Evolutionary conservation across 495 filamentous ascomycete species (phyloP), one percentile per base, ranked within the genome.

Genomic region (Hypoxylon lienhwacheense): DNA sequence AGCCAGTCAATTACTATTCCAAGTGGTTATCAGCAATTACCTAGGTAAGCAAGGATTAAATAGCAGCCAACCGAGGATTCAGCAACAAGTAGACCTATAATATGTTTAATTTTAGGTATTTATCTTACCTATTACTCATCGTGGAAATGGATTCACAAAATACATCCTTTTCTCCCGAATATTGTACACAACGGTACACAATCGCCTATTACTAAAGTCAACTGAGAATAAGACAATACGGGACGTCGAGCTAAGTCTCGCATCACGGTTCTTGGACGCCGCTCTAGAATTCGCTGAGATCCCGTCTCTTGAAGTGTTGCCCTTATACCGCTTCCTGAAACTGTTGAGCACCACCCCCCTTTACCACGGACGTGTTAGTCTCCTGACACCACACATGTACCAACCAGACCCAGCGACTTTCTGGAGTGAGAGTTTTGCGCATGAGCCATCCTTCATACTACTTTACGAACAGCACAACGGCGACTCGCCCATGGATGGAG

Each of bases 351-450:
- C 48, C 10, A 52, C 37, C 11, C 25, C 17, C 0, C 17, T 35
- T 12, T 7, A 20, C 1, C 4, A 33, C 4, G 36, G 29, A 22
- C 22, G 20, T 14, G 28, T 52, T 2, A 29, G 20, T 35, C 20
- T 52, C 5, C 11, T 43, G 14, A 43, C 48, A 5, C 48, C 48
- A n/a, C 25, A 15, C 12, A 42, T 42, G 7, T 51, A 51, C 3
- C 47, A 51, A 14, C 37, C 37, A 17, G 47, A 51, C 15, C 47
- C 47, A 25, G 14, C 8, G 4, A 51, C 14, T n/a, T 51, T 51
- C 37, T 51, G 36, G 47, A 51, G 7, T 3, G 36, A 50, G 5
- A 17, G 7, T 25, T 32, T 45, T 17, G 26, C 7, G 14, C 8
- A 20, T 2, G 8, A 19, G 28, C 26, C 47, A 12, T 33, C 36